Evolutionary conservation across 768 basidiomycete genomes (phyloP).

Genomic region (Suillus bovinus): DNA sequence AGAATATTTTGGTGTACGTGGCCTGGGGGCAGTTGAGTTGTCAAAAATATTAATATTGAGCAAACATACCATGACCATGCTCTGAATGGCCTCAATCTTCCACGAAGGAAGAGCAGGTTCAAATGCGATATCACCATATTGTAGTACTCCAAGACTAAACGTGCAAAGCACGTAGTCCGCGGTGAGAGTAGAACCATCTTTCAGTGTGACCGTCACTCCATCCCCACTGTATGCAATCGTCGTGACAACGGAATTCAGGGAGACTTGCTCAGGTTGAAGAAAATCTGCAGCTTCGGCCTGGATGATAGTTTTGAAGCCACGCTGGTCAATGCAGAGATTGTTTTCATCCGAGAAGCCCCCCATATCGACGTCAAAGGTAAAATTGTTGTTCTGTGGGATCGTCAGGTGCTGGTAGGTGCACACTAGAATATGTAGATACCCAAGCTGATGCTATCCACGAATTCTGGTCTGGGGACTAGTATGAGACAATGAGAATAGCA

Average conservation of each 20-base stretch:
- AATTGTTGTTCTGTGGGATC: slow-evolving; percentile 56
- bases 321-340: slow-evolving; percentile 55
- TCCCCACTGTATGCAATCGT: slow-evolving; percentile 45
- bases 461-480: slow-evolving; percentile 61
- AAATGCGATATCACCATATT: slow-evolving; percentile 60
- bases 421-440: slow-evolving; percentile 37
- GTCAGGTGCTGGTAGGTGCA: slow-evolving; percentile 8
- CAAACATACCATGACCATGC: slow-evolving; percentile 54
- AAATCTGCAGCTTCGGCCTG: slow-evolving; percentile 59
- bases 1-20: slow-evolving; percentile 69
- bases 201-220: slow-evolving; percentile 48
- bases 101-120: slow-evolving; percentile 55
- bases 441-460: slow-evolving; percentile 66
- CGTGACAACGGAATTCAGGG: slow-evolving; percentile 52
- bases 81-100: slow-evolving; percentile 65
- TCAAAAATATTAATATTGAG: neutral
- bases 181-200: slow-evolving; percentile 41
- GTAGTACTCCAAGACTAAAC: slow-evolving; percentile 70
- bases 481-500: slow-evolving; percentile 36
- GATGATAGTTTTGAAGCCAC: slow-evolving; percentile 59
- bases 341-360: slow-evolving; percentile 63
- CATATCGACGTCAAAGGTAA: slow-evolving; percentile 48
- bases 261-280: slow-evolving; percentile 44
- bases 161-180: slow-evolving; percentile 66
- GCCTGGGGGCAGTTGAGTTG: slow-evolving; percentile 29